A percentile compares a stretch with the other conserved stretches of the same genome.
Evolutionary conservation across 768 basidiomycete genomes (phyloP).

Genomic region (Dioszegia hungarica): DNA sequence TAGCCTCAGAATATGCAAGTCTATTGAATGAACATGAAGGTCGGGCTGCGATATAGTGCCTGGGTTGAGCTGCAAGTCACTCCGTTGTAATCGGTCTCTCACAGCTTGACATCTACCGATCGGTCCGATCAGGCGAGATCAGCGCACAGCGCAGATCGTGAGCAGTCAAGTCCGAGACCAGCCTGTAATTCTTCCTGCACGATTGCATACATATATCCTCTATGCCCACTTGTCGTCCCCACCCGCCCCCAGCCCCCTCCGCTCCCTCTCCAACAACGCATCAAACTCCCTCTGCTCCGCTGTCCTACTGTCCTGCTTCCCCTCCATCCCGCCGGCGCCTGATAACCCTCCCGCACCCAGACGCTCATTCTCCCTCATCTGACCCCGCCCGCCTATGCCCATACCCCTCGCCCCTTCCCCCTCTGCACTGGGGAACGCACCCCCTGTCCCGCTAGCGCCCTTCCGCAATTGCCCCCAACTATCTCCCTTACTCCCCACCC

Average conservation of each 20-base stretch:
- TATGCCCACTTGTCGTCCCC: slow-evolving; percentile 7
- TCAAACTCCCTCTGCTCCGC: slow-evolving; percentile 40
- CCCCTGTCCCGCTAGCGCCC: too few relatives aligned
- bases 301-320: slow-evolving; percentile 17
- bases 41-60: too few relatives aligned
- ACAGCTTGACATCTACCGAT: too few relatives aligned
- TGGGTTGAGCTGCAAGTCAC: too few relatives aligned
- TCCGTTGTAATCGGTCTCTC: too few relatives aligned
- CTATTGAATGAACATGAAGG: too few relatives aligned
- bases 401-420: background rate
- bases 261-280: slow-evolving; percentile 36
- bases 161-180: too few relatives aligned
- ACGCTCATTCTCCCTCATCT: slow-evolving; percentile 3
- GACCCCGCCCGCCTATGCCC: background rate
- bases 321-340: background rate
- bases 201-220: background rate
- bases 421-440: slow-evolving; percentile 2
- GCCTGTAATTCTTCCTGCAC: too few relatives aligned
- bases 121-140: too few relatives aligned
- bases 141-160: too few relatives aligned
- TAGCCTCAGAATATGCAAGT: background rate
- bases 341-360: background rate
- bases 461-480: slow-evolving; percentile 6
- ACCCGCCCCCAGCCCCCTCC: slow-evolving; percentile 11
- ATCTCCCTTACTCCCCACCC: background rate